Conservation (phyloP, 2,329 filamentous ascomycete genomes). For the Fonsecaea erecta region DNA sequence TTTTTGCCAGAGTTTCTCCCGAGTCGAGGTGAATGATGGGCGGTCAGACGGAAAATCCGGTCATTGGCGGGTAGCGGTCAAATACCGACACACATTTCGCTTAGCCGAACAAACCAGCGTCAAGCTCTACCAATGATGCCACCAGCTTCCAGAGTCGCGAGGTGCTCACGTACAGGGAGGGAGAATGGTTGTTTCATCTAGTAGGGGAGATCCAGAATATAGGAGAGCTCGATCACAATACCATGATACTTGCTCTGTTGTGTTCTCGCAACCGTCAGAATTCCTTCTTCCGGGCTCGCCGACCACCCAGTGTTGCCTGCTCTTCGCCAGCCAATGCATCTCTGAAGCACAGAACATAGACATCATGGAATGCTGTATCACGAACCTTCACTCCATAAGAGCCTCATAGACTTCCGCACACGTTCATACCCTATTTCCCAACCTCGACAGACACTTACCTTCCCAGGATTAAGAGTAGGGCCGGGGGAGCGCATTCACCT, state of each 20-base stretch:
- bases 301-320: not conserved
- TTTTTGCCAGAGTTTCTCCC: not conserved
- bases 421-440: not conserved
- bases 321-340: not conserved
- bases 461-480: not conserved
- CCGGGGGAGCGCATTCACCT: conserved; percentile 17
- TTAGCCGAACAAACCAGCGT: not conserved
- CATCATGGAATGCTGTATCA: too few relatives aligned
- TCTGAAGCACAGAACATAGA: too few relatives aligned
- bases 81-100: not conserved
- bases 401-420: not conserved
- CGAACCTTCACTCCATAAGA: not conserved
- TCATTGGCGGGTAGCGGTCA: too few relatives aligned
- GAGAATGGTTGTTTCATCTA: not conserved
- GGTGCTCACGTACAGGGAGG: too few relatives aligned
- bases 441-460: conserved; percentile 1
- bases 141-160: too few relatives aligned
- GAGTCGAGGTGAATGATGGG: too few relatives aligned
- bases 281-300: not conserved
- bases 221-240: not conserved
- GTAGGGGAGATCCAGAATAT: not conserved
- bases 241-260: not conserved
- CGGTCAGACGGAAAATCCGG: too few relatives aligned
- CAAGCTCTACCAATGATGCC: not conserved
- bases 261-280: not conserved